Conservation (phyloP, 495 filamentous ascomycete species). For the Talaromyces proteolyticus region DNA sequence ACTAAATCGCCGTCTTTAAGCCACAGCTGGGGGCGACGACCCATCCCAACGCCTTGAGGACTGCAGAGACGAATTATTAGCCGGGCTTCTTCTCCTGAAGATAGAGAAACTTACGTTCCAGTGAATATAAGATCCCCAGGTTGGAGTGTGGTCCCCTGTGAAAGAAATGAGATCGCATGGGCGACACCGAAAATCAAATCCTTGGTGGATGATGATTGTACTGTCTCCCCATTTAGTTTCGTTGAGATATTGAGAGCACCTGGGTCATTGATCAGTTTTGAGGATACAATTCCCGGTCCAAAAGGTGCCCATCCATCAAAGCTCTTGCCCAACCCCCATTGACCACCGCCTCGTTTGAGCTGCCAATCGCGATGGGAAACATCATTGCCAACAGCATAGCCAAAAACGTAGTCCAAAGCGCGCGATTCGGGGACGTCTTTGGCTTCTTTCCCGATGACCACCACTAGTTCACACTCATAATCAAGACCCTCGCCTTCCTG, state of each 20-base stretch:
- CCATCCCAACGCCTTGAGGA: slow-evolving; percentile 76
- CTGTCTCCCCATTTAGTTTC: slow-evolving; percentile 62
- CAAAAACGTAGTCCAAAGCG: slow-evolving; percentile 71
- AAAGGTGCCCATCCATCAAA: slow-evolving; percentile 89
- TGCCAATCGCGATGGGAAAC: slow-evolving; percentile 84
- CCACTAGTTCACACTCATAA: slow-evolving; percentile 82
- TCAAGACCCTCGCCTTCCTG: slow-evolving; percentile 61
- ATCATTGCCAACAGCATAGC: slow-evolving; percentile 79
- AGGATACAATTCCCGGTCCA: slow-evolving; percentile 73
- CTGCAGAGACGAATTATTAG: slow-evolving; percentile 23
- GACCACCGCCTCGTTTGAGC: slow-evolving; percentile 68
- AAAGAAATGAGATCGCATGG: slow-evolving; percentile 68
- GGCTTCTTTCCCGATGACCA: slow-evolving; percentile 68
- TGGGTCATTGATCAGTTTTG: slow-evolving; percentile 61
- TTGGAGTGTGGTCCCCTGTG: slow-evolving; percentile 68
- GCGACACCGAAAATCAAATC: slow-evolving; percentile 82
- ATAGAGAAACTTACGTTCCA: slow-evolving; percentile 59
- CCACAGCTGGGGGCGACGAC: slow-evolving; percentile 67
- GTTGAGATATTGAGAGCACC: slow-evolving; percentile 61
- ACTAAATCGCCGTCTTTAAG: slow-evolving; percentile 76
- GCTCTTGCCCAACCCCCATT: slow-evolving; percentile 79
- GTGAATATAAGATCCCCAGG: slow-evolving; percentile 84
- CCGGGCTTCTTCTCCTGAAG: not conserved
- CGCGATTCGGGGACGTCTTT: slow-evolving; percentile 57
- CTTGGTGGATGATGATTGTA: slow-evolving; percentile 68